Percentiles rank a stretch among this genome's conserved stretches.
Conservation (phyloP, 2,329 filamentous ascomycete species). For the Dactylonectria estremocensis region DNA sequence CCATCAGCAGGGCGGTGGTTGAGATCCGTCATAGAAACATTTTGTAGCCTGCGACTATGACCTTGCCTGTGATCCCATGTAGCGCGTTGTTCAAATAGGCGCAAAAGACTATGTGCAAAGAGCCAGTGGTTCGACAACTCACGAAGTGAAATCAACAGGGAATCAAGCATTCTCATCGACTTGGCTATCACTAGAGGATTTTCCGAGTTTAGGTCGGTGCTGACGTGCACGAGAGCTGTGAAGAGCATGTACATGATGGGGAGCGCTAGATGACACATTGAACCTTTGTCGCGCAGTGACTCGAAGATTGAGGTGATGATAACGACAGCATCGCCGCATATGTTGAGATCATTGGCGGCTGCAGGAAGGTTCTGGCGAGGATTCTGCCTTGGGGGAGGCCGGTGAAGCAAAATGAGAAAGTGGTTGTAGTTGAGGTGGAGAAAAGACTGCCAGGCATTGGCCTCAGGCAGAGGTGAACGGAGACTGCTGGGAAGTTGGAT, state of each 20-base stretch:
- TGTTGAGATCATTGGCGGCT: slow-evolving; percentile 46
- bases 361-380: slow-evolving; percentile 27
- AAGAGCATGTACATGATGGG: slow-evolving; percentile 50
- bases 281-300: slow-evolving; percentile 42
- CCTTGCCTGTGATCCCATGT: slow-evolving; percentile 36
- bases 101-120: slow-evolving; percentile 51
- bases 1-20: slow-evolving; percentile 18
- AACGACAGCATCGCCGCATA: slow-evolving; percentile 50
- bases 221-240: slow-evolving; percentile 51
- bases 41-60: slow-evolving; percentile 15
- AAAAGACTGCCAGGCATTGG: slow-evolving; percentile 49
- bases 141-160: slow-evolving; percentile 48
- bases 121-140: slow-evolving; percentile 51
- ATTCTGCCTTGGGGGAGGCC: slow-evolving; percentile 44
- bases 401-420: slow-evolving; percentile 54
- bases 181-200: slow-evolving; percentile 52
- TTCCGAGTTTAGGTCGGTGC: slow-evolving; percentile 45
- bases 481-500: slow-evolving; percentile 48
- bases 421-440: slow-evolving; percentile 56
- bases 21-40: slow-evolving; percentile 11
- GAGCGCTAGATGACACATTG: slow-evolving; percentile 48
- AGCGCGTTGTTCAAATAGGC: slow-evolving; percentile 48
- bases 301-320: slow-evolving; percentile 51
- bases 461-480: slow-evolving; percentile 39
- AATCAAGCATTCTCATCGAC: slow-evolving; percentile 49